Evolutionary conservation across 352 stramenopile genomes (phyloP), one percentile per base, ranked within the genome.

Genomic region (Pythium biforme): DNA sequence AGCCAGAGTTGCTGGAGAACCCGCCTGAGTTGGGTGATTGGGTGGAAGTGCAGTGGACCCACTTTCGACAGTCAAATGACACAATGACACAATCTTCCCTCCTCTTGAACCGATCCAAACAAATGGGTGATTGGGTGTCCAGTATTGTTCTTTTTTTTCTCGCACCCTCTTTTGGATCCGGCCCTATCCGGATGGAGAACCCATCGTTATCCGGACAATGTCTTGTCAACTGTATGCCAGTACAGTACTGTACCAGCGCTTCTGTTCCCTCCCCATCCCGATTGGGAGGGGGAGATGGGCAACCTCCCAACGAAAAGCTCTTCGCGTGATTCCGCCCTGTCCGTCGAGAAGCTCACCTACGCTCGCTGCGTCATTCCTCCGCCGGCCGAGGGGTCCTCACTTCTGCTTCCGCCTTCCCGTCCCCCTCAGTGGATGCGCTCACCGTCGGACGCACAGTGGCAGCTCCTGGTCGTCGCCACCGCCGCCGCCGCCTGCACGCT

Each of bases 401-500:
- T 56, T 59, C 43, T 29, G 51, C 61, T 58, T 59, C 46, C 46
- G 43, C 56, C 41, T 47, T 47, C 40, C 40, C 40, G 20, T 26
- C n/a, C 20, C 55, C 54, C 23, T 47, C 39, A 41, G 60, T 72
- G 64, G 41, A 72, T 68, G 65, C 59, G 55, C 54, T 37, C 48
- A 55, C 40, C 59, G 45, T 51, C 65, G n/a, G 52, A 31, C 12
- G 50, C 59, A 22, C 59, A 64, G 59, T 72, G 66, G 61, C 60
- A 64, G 48, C 66, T 68, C 19, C 27, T 69, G 37, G 51, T 73
- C 45, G 61, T 73, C 62, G 66, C 62, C 46, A 68, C 65, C 64
- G 64, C 82, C 45, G 73, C 69, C 54, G 71, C 80, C 40, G 80
- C 80, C 41, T 89, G 76, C 57, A 77, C 81, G 26, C 62, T 92